Evolutionary conservation across 345 rosid species (phyloP).

Genomic region (Raphanus raphanistrum): DNA sequence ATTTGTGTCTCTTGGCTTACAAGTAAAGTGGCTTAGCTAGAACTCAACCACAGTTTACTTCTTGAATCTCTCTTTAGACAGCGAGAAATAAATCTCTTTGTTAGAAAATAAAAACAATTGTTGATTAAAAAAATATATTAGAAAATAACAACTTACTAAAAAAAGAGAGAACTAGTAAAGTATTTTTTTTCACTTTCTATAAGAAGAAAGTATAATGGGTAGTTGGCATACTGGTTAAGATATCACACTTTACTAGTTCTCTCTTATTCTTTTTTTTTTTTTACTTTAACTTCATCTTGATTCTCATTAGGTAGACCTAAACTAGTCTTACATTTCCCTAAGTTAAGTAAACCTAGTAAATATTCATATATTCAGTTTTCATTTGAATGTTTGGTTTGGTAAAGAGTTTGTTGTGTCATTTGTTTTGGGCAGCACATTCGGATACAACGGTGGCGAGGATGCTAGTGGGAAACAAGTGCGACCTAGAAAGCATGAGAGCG

Average conservation of each 20-base stretch:
- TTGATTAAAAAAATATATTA: too few relatives aligned
- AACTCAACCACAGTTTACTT: background rate
- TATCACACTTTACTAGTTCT: too few relatives aligned
- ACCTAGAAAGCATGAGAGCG: slow-evolving; percentile 44
- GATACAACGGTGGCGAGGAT: slow-evolving; percentile 72
- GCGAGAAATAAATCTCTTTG: background rate
- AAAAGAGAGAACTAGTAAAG: background rate
- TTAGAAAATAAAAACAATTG: too few relatives aligned
- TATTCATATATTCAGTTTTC: background rate
- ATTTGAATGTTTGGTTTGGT: background rate
- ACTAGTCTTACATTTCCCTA: background rate
- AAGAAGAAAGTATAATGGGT: background rate
- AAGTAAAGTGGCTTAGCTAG: background rate
- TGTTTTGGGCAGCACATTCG: slow-evolving; percentile 60
- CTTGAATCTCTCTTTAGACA: background rate
- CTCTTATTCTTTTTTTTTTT: too few relatives aligned
- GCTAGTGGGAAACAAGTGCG: slow-evolving; percentile 90
- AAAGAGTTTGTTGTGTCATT: background rate
- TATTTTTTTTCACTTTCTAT: background rate
- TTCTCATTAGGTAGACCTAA: background rate
- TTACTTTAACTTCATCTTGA: background rate
- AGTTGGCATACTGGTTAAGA: background rate
- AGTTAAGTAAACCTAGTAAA: background rate
- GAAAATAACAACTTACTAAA: background rate
- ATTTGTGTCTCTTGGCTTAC: too few relatives aligned